phyloP scores from a whole-genome alignment of 1,284 basidiomycete genomes.

The Cryptococcus deneoformans region DNA sequence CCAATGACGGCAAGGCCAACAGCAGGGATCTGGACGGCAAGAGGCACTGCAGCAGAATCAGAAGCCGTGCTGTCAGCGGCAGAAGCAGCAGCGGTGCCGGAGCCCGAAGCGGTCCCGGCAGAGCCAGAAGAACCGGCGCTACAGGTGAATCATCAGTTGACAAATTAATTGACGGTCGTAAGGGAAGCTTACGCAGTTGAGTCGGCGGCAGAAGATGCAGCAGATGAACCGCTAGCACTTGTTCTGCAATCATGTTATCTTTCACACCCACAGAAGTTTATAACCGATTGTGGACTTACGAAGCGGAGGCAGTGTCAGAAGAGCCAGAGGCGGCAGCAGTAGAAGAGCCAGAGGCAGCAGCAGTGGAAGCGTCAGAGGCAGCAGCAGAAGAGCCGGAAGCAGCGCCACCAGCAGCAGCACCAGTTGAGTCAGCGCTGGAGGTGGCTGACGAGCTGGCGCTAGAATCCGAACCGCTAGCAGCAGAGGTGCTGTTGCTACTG shows the following conservation, averaged over 20 bases:
- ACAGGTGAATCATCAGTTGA: neutral
- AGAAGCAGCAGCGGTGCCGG: neutral
- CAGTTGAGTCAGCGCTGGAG: slow-evolving; percentile 2
- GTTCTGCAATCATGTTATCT: neutral
- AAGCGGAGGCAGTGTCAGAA: slow-evolving; percentile 6
- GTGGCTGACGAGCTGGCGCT: slow-evolving; percentile 30
- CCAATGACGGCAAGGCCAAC: slow-evolving; percentile 22
- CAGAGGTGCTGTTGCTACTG: slow-evolving; percentile 6
- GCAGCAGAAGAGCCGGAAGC: slow-evolving; percentile 1
- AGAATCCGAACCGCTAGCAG: slow-evolving; percentile 23
- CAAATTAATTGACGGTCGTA: no score
- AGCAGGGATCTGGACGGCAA: slow-evolving; percentile 10
- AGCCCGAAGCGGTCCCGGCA: slow-evolving; percentile 1
- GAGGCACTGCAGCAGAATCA: slow-evolving; percentile 5
- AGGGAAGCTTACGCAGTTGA: no score
- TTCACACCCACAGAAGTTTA: no score
- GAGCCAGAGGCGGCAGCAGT: slow-evolving; percentile 1
- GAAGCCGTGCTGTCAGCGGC: slow-evolving; percentile 1
- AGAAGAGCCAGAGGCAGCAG: neutral
- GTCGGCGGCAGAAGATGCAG: slow-evolving; percentile 1
- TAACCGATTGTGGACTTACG: neutral
- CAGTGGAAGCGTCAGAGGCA: neutral
- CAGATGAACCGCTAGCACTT: neutral
- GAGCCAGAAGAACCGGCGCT: neutral
- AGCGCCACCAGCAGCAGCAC: slow-evolving; percentile 2